A percentile compares a stretch with the other conserved stretches of the same genome.
Conservation (phyloP, 2,329 filamentous ascomycete genomes). For the Cordyceps cateniannulata region DNA sequence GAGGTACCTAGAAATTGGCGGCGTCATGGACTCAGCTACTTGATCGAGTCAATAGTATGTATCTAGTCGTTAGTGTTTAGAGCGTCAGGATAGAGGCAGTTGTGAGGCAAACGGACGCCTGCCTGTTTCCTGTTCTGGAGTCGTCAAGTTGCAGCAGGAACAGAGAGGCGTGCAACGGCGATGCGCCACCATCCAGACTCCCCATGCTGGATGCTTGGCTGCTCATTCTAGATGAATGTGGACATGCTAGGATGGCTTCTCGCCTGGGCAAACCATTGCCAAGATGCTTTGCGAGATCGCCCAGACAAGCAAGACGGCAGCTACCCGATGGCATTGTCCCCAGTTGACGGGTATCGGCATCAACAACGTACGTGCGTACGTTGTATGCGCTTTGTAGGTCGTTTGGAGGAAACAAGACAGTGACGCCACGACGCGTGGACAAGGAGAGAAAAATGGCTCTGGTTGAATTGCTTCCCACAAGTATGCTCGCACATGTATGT, state of each 20-base stretch:
- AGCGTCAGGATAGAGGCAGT: background rate
- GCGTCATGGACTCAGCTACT: background rate
- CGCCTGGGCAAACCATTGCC: background rate
- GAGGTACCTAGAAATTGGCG: background rate
- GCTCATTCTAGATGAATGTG: background rate
- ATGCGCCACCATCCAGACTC: too few species aligned
- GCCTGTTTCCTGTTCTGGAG: too few species aligned
- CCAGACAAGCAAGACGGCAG: constrained; percentile 3
- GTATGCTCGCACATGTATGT: background rate
- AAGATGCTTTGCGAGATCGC: background rate
- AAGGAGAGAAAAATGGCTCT: constrained; percentile 1
- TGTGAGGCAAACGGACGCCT: too few species aligned
- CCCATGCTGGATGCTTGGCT: background rate
- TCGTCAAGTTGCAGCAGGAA: too few species aligned
- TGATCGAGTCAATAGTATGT: too few species aligned
- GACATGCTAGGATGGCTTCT: background rate
- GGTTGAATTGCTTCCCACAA: background rate
- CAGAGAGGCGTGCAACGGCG: too few species aligned
- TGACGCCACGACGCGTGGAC: constrained; percentile 2
- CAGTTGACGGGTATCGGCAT: background rate
- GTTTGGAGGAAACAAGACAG: background rate
- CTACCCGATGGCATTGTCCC: background rate
- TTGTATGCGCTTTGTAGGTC: background rate
- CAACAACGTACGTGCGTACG: background rate
- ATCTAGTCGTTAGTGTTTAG: background rate